Base-by-base conservation (phyloP, 495 filamentous ascomycete genomes). In the Penicillium malachiteum region DNA sequence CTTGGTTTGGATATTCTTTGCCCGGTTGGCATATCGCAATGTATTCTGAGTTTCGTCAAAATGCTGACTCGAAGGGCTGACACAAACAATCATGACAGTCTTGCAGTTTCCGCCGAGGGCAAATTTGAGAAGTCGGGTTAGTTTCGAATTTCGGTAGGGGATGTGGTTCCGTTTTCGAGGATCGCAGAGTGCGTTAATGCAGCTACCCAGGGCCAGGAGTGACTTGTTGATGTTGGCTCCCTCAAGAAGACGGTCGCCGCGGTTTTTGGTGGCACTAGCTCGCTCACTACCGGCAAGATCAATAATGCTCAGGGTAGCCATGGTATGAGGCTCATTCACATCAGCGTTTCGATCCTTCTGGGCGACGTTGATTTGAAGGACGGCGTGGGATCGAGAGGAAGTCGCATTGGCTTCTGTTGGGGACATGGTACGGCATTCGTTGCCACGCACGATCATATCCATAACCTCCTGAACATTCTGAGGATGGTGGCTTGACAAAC, bases 221-320 rank as follows among this genome's bases (percentile, higher is more conserved):
- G 95, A 97, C 68, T 97, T 96, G 80, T 99, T 99, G 80, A 99
- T 99, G 69, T 99, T 99, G 45, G 94, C 94, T 50, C 94, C 94
- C 70, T 99, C 94, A 21, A 94, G 73, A 45, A 99, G 73, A 38
- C 94, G 78, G 62, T 96, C 95, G 30, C 94, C 95, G 59, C 95
- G 76, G 69, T 99, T 99, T 75, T 96, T 96, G 16, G 94, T 99
- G 9, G 91, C 95, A 56, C 92, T 97, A 12, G 94, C 94, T 58
- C 94, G 85, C 70, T 99, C 94, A 65, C 92, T 97, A 50, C 94
- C 94, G 0, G 94, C 94, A 52, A 99, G 77, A 76, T 99, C 94
- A 67, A 99, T 99, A 50, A 99, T 97, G 56, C 92, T 97, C 21
- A 99, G 76, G 2, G 94, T 99, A 13, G 94, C 94, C 91, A 97